phyloP scores from a whole-genome alignment of 768 basidiomycete genomes.

The Pisolithus microcarpus region DNA sequence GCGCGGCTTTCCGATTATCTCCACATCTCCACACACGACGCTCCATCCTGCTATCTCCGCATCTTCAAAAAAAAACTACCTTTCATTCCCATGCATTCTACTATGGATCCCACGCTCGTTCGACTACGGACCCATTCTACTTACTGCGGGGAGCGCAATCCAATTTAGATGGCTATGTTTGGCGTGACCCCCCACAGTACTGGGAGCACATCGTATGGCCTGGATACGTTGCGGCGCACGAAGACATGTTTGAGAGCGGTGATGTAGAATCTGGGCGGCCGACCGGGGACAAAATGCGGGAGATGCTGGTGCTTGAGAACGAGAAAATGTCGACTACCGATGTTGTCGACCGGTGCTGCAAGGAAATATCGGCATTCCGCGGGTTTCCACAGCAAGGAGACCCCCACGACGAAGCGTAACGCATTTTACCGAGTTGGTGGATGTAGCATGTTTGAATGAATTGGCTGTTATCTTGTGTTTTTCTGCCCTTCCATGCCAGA shows the following conservation, averaged over 20 bases:
- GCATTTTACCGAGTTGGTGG: too few species aligned
- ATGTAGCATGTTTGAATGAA: not conserved
- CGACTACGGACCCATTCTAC: not conserved
- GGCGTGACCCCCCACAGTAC: slow-evolving; percentile 84
- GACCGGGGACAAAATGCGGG: slow-evolving; percentile 39
- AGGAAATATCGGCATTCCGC: slow-evolving; percentile 27
- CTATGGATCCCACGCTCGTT: not conserved
- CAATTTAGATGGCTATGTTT: slow-evolving; percentile 81
- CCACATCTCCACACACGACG: slow-evolving; percentile 6
- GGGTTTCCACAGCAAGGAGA: not conserved
- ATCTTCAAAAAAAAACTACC: not conserved
- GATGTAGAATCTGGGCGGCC: slow-evolving; percentile 68
- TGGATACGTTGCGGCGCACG: slow-evolving; percentile 80
- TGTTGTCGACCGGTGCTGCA: slow-evolving; percentile 51
- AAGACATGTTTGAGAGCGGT: slow-evolving; percentile 58
- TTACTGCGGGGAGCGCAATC: slow-evolving; percentile 56
- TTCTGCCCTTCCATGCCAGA: slow-evolving; percentile 1
- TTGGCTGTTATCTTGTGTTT: not conserved
- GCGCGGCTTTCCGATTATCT: slow-evolving; percentile 4
- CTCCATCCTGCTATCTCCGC: not conserved
- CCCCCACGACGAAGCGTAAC: not conserved
- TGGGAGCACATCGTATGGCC: slow-evolving; percentile 95
- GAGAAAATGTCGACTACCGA: slow-evolving; percentile 57
- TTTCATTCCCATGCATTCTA: not conserved
- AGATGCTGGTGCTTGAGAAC: slow-evolving; percentile 54